A percentile compares a stretch with the other conserved stretches of the same genome.
Conservation (phyloP, 352 stramenopile species). For the Pythium sp. region DNA sequence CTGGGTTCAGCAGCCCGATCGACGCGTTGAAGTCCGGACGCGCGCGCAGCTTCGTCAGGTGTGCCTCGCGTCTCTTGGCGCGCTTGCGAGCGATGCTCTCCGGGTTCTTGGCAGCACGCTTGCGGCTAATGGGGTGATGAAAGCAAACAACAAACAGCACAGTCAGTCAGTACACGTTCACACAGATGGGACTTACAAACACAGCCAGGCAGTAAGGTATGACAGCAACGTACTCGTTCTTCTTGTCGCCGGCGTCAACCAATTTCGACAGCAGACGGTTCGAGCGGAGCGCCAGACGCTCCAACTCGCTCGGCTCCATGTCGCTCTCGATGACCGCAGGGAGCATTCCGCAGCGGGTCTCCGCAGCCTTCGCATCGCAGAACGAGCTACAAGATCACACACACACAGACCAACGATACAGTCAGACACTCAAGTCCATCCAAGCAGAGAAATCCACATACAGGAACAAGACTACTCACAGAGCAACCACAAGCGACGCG, state of each 20-base stretch:
- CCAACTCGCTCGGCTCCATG: constrained; percentile 58
- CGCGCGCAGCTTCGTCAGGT: constrained; percentile 56
- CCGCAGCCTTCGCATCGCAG: constrained; percentile 63
- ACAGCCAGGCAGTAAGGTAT: not conserved
- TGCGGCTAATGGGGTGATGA: constrained; percentile 34
- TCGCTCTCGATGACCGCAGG: constrained; percentile 52
- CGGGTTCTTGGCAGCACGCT: constrained; percentile 68
- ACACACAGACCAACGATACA: constrained; percentile 7
- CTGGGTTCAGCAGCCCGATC: constrained; percentile 72
- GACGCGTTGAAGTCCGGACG: constrained; percentile 73
- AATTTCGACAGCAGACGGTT: constrained; percentile 64
- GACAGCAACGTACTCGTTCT: constrained; percentile 57
- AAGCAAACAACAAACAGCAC: not conserved
- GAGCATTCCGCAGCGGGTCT: constrained; percentile 63
- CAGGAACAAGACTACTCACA: constrained; percentile 36
- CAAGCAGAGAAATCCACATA: not conserved
- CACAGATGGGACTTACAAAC: not conserved
- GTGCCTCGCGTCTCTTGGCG: constrained; percentile 59
- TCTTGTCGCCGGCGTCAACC: constrained; percentile 61
- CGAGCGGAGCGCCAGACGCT: constrained; percentile 58
- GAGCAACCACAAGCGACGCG: constrained; percentile 66
- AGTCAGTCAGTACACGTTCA: constrained; percentile 3
- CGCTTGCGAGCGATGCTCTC: constrained; percentile 73
- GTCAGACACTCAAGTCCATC: constrained; percentile 1
- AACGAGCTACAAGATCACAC: constrained; percentile 44